Evolutionary conservation across 2,329 filamentous ascomycete genomes (phyloP).

Genomic region (Bipolaris zeicola): DNA sequence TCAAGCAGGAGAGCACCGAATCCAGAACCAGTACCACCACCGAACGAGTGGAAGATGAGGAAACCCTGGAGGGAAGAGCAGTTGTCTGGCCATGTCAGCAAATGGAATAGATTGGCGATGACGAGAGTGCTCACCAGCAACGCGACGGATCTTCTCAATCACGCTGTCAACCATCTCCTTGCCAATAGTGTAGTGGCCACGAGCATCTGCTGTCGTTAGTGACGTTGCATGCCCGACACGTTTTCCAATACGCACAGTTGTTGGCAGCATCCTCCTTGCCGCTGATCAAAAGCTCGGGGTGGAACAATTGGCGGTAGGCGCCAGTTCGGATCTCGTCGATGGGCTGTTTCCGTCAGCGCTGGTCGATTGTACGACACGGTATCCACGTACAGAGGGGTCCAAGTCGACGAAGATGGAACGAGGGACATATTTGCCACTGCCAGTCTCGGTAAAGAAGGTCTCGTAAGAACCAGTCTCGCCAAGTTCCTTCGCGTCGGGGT

Average conservation of each 20-base stretch:
- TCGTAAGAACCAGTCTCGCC: constrained; percentile 69
- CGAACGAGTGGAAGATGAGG: constrained; percentile 76
- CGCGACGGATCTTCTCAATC: constrained; percentile 71
- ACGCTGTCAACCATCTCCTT: constrained; percentile 77
- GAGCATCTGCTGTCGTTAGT: constrained; percentile 59
- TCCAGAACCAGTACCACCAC: constrained; percentile 73
- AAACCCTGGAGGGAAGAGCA: constrained; percentile 75
- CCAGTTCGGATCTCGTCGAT: constrained; percentile 77
- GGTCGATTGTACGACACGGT: not conserved
- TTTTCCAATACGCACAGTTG: constrained; percentile 61
- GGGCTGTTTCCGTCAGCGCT: constrained; percentile 51
- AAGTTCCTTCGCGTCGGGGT: constrained; percentile 64
- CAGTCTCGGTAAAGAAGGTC: constrained; percentile 77
- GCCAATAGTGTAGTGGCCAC: constrained; percentile 76
- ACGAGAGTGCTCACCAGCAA: constrained; percentile 60
- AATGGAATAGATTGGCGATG: not conserved
- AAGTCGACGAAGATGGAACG: constrained; percentile 75
- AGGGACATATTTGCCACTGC: constrained; percentile 72
- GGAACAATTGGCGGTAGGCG: constrained; percentile 70
- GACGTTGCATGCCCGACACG: not conserved
- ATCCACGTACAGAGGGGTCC: constrained; percentile 65
- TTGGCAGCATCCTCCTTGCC: constrained; percentile 79
- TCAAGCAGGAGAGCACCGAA: constrained; percentile 75
- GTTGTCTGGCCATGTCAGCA: constrained; percentile 61
- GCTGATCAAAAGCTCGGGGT: constrained; percentile 73